Conservation (phyloP, 208 protist species). For the Trypanosoma melophagium region DNA sequence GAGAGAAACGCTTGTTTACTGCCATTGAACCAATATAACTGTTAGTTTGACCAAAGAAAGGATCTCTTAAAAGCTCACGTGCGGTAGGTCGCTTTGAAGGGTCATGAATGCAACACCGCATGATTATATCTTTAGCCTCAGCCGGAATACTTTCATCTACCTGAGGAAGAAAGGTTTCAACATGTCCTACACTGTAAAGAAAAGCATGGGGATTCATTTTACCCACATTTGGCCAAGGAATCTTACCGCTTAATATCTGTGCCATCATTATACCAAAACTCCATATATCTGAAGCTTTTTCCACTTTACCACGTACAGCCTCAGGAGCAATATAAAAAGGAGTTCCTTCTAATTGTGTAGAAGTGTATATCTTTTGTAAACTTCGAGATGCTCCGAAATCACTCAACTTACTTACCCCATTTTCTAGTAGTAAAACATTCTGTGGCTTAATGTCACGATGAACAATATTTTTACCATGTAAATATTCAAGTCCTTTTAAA, state of each 20-base stretch:
- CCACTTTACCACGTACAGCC: conserved; percentile 49
- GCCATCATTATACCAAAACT: conserved; percentile 83
- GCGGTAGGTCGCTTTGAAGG: conserved; percentile 45
- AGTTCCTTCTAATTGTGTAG: conserved; percentile 51
- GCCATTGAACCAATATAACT: not conserved
- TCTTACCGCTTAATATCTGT: conserved; percentile 59
- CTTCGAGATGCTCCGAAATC: conserved; percentile 84
- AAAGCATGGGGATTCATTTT: conserved; percentile 39
- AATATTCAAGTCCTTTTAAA: conserved; percentile 74
- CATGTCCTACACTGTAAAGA: conserved; percentile 40
- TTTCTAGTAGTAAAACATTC: conserved; percentile 80
- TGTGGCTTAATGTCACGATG: conserved; percentile 93
- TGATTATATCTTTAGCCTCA: conserved; percentile 47
- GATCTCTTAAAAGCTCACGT: conserved; percentile 41
- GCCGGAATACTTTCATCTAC: conserved; percentile 31
- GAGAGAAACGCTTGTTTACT: not conserved
- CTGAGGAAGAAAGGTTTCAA: conserved; percentile 34
- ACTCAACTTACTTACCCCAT: conserved; percentile 84
- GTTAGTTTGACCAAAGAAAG: conserved; percentile 41
- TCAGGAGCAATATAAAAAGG: conserved; percentile 80
- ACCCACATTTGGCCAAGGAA: conserved; percentile 49
- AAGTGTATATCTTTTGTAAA: conserved; percentile 39
- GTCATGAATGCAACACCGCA: conserved; percentile 41
- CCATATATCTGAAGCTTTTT: conserved; percentile 72
- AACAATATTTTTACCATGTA: conserved; percentile 77